These are phyloP conservation scores for Phlebopus sp. DNA, from an alignment of 1,284 basidiomycete species.

Conservation along the genomic window DNA sequence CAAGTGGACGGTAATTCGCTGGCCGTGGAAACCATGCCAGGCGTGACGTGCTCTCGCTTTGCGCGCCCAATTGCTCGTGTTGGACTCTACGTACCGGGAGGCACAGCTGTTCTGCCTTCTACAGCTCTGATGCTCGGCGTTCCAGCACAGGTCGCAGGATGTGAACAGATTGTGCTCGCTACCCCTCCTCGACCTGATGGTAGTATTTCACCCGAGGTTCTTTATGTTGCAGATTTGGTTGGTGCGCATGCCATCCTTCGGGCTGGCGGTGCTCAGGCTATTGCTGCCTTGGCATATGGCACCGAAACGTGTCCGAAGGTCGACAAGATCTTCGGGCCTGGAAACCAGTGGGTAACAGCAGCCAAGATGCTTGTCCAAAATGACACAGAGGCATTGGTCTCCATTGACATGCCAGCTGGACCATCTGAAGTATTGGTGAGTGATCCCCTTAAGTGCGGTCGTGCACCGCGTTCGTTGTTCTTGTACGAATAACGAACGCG, in stretches of 20 bases:
- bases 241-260: conserved; percentile 88
- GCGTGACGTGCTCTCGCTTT: conserved; percentile 93
- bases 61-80: conserved; percentile 92
- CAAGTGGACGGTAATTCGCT: conserved; percentile 74
- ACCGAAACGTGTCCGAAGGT: conserved; percentile 97
- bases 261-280: conserved; percentile 95
- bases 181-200: conserved; percentile 93
- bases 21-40: conserved; percentile 95
- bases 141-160: conserved; percentile 96
- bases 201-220: conserved; percentile 89
- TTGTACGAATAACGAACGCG: conserved; percentile 37
- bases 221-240: conserved; percentile 89
- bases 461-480: conserved; percentile 38
- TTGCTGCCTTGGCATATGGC: conserved; percentile 97
- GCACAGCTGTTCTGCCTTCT: conserved; percentile 93
- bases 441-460: conserved; percentile 22
- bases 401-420: conserved; percentile 99
- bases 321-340: conserved; percentile 98
- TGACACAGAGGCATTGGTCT: conserved; percentile 94
- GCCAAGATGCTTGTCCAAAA: conserved; percentile 99
- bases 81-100: conserved; percentile 96
- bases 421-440: conserved; percentile 94
- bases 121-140: conserved; percentile 98
- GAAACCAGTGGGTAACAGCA: conserved; percentile 99
- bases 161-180: conserved; percentile 89